Evolutionary conservation across 2,329 filamentous ascomycete species (phyloP).

Genomic region (Paracorniculantispora psalliotae): DNA sequence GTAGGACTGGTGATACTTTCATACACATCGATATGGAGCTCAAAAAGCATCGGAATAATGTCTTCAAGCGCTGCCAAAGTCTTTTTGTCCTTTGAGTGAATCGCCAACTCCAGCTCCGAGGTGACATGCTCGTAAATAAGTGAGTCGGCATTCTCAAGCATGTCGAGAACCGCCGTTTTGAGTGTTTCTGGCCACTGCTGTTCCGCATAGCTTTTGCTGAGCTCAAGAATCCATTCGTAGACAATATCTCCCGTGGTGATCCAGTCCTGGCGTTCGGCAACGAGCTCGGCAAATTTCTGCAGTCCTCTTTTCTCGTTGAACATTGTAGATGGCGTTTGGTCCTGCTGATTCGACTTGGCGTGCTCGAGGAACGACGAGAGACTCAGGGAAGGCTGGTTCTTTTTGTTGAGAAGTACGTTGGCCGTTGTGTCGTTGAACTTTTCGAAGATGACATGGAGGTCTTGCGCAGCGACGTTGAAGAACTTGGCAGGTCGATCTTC

Average conservation of each 20-base stretch:
- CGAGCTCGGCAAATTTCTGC: constrained; percentile 42
- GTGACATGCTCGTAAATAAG: constrained; percentile 44
- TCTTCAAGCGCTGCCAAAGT: constrained; percentile 30
- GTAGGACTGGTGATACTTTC: constrained; percentile 54
- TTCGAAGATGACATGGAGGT: constrained; percentile 45
- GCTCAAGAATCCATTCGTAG: constrained; percentile 51
- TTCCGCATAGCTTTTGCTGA: constrained; percentile 48
- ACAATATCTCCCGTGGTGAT: constrained; percentile 52
- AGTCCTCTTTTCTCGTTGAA: constrained; percentile 53
- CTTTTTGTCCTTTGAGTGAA: not conserved
- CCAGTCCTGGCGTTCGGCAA: constrained; percentile 42
- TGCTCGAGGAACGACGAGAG: constrained; percentile 61
- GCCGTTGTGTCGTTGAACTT: constrained; percentile 51
- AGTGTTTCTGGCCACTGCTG: constrained; percentile 54
- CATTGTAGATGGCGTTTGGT: constrained; percentile 38
- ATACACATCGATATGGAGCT: constrained; percentile 57
- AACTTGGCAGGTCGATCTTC: constrained; percentile 48
- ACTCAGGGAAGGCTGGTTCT: constrained; percentile 46
- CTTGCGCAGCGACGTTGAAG: constrained; percentile 40
- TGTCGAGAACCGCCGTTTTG: constrained; percentile 52
- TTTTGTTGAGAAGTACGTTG: constrained; percentile 48
- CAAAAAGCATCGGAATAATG: constrained; percentile 55
- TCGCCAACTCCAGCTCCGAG: constrained; percentile 34
- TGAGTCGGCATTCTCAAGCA: constrained; percentile 50
- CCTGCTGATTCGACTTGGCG: constrained; percentile 51